Evolutionary conservation across 2,329 filamentous ascomycete species (phyloP).

Genomic region (Fusarium sp.): DNA sequence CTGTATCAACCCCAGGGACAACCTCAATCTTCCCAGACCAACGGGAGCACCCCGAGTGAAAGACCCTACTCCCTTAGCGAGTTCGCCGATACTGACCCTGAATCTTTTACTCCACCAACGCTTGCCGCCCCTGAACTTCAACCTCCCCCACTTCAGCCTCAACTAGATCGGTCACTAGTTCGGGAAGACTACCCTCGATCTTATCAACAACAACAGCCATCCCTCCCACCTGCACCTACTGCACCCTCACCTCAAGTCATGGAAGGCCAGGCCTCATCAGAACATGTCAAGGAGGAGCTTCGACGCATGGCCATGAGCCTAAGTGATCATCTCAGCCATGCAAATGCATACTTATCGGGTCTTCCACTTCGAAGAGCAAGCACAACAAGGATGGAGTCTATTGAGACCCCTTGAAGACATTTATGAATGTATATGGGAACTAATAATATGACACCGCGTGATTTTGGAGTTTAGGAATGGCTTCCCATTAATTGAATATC

Average conservation of each 20-base stretch:
- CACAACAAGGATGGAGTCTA: slow-evolving; percentile 42
- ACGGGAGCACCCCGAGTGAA: slow-evolving; percentile 28
- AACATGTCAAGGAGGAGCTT: slow-evolving; percentile 62
- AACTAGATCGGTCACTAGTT: slow-evolving; percentile 29
- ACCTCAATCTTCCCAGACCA: slow-evolving; percentile 19
- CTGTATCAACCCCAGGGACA: slow-evolving; percentile 17
- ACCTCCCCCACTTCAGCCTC: slow-evolving; percentile 35
- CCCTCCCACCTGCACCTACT: slow-evolving; percentile 50
- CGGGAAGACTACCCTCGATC: slow-evolving; percentile 27
- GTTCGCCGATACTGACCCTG: slow-evolving; percentile 53
- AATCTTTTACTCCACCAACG: slow-evolving; percentile 47
- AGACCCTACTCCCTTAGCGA: slow-evolving; percentile 53
- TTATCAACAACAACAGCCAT: slow-evolving; percentile 23
- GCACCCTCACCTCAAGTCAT: slow-evolving; percentile 62
- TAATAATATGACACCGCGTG: not conserved
- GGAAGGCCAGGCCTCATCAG: slow-evolving; percentile 61
- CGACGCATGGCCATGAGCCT: slow-evolving; percentile 60
- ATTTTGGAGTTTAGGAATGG: not conserved
- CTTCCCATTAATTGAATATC: not conserved
- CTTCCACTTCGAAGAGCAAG: slow-evolving; percentile 51
- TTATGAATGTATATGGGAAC: not conserved
- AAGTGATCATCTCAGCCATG: slow-evolving; percentile 58
- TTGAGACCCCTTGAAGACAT: slow-evolving; percentile 32
- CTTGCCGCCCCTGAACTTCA: slow-evolving; percentile 40
- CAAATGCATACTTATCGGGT: slow-evolving; percentile 55